These are phyloP conservation scores for Ganoderma lingzhi DNA, from an alignment of 1,284 basidiomycete species.

Conservation along the genomic window DNA sequence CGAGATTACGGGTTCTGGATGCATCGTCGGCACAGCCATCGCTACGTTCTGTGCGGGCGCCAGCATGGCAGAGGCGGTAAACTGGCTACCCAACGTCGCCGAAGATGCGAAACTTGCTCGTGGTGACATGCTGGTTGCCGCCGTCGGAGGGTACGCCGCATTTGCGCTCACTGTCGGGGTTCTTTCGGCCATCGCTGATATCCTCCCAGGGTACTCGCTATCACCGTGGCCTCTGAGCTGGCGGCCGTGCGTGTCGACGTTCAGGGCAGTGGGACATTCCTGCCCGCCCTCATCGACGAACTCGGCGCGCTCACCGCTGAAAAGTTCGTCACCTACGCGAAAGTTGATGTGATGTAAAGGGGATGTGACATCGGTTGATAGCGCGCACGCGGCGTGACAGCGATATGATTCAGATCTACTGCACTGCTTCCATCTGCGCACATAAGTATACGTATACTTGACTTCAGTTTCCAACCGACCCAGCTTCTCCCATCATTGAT, in stretches of 20 bases:
- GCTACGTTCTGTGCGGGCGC: conserved; percentile 84
- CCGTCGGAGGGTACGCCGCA: conserved; percentile 77
- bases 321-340: conserved; percentile 56
- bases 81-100: conserved; percentile 31
- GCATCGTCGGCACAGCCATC: conserved; percentile 83
- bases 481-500: conserved; percentile 1
- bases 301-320: conserved; percentile 71
- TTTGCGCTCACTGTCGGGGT: neutral
- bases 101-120: conserved; percentile 59
- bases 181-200: conserved; percentile 7
- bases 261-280: conserved; percentile 87
- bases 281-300: conserved; percentile 88
- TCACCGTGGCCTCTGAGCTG: conserved; percentile 87
- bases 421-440: neutral
- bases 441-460: neutral
- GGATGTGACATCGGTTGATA: neutral
- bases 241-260: conserved; percentile 79
- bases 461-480: neutral
- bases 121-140: conserved; percentile 79
- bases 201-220: conserved; percentile 70
- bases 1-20: conserved; percentile 90
- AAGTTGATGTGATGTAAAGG: conserved; percentile 50
- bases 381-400: neutral
- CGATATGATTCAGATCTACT: neutral
- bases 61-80: conserved; percentile 45